Evolutionary conservation across 768 basidiomycete species (phyloP).

Genomic region (Lactarius hengduanensis): DNA sequence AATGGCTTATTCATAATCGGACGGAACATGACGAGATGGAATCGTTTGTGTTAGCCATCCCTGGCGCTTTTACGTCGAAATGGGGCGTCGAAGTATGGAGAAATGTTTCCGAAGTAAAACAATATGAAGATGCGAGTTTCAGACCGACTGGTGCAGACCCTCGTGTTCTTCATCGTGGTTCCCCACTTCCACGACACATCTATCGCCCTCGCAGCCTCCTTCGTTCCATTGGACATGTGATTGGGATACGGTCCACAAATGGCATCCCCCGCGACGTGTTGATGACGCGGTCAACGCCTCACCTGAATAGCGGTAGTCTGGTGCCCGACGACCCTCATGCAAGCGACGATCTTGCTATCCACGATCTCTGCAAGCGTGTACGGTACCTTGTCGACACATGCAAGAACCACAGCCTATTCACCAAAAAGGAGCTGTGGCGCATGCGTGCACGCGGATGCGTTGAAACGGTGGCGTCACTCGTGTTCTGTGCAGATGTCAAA

Average conservation of each 20-base stretch:
- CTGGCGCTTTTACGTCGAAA: slow-evolving; percentile 13
- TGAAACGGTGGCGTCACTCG: too few relatives aligned
- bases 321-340: background rate
- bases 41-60: background rate
- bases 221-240: too few relatives aligned
- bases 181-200: background rate
- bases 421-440: too few relatives aligned
- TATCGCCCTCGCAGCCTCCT: too few relatives aligned
- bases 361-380: too few relatives aligned
- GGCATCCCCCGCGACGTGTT: background rate
- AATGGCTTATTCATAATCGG: background rate
- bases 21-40: slow-evolving; percentile 8
- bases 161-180: background rate
- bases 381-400: too few relatives aligned
- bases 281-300: background rate
- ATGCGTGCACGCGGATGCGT: too few relatives aligned
- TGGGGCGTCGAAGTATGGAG: slow-evolving; percentile 21
- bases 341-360: too few relatives aligned
- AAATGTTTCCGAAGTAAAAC: background rate
- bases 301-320: too few relatives aligned
- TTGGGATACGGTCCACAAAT: too few relatives aligned
- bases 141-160: background rate
- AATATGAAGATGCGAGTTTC: background rate
- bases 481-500: too few relatives aligned
- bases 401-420: too few relatives aligned